Evolutionary conservation across 306 rosid species (phyloP).

Genomic region (Quercus gilva): DNA sequence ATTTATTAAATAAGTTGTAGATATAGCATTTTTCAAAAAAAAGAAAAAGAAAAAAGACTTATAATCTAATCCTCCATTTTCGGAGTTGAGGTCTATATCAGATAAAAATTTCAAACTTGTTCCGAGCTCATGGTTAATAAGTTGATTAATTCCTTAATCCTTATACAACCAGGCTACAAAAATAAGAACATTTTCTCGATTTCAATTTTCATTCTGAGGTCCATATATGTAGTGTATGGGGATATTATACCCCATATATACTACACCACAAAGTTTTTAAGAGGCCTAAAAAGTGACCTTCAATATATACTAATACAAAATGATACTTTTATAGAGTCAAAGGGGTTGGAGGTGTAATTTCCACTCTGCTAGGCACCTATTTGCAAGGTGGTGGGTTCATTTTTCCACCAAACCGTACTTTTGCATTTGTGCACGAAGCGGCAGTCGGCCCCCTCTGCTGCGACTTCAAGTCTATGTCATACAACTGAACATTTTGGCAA

Average conservation of each 20-base stretch:
- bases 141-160: too few relatives aligned
- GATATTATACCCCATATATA: background rate
- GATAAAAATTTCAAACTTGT: too few relatives aligned
- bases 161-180: too few relatives aligned
- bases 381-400: slow-evolving; percentile 45
- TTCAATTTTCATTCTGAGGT: too few relatives aligned
- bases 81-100: too few relatives aligned
- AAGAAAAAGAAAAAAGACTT: too few relatives aligned
- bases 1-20: too few relatives aligned
- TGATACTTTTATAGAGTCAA: background rate
- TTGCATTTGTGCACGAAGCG: slow-evolving; percentile 41
- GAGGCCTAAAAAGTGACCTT: background rate
- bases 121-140: too few relatives aligned
- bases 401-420: slow-evolving; percentile 34
- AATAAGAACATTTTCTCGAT: too few relatives aligned
- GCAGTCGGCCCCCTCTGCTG: slow-evolving; percentile 3
- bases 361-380: background rate
- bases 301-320: background rate
- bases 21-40: too few relatives aligned
- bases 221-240: background rate
- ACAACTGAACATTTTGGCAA: slow-evolving; percentile 44
- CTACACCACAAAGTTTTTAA: too few relatives aligned
- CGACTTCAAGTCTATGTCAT: slow-evolving; percentile 40
- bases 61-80: too few relatives aligned
- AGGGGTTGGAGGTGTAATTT: background rate